These are phyloP conservation scores for Pichia sorboxylosa DNA, from an alignment of 1,139 yeast genomes.

Conservation along the genomic window DNA sequence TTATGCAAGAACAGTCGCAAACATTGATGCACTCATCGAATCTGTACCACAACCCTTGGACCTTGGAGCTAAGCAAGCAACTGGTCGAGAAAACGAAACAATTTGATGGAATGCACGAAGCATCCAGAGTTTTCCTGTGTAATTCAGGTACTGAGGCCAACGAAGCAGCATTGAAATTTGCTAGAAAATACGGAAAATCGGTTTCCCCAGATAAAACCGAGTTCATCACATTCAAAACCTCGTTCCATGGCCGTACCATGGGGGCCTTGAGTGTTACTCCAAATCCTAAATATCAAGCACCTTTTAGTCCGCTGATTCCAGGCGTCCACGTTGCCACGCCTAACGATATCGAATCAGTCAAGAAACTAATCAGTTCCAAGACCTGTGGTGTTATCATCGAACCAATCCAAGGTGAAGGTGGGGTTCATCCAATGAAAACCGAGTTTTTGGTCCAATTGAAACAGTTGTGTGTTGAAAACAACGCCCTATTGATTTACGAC, in stretches of 20 bases:
- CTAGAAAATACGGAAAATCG: constrained; percentile 69
- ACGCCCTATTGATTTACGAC: constrained; percentile 76
- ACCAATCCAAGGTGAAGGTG: constrained; percentile 98
- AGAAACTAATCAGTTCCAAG: constrained; percentile 48
- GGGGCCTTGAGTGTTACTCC: constrained; percentile 90
- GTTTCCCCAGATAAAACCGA: constrained; percentile 48
- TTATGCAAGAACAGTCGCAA: constrained; percentile 59
- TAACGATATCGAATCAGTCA: constrained; percentile 48
- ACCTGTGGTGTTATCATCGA: constrained; percentile 91
- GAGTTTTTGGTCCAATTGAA: constrained; percentile 60
- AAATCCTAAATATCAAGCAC: constrained; percentile 82
- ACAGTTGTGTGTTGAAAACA: constrained; percentile 54
- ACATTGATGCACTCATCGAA: constrained; percentile 78
- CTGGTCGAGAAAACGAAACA: constrained; percentile 57
- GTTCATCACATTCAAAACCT: constrained; percentile 71
- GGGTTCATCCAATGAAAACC: constrained; percentile 55
- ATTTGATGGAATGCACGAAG: constrained; percentile 70
- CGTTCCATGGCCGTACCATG: constrained; percentile 92
- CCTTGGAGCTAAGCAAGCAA: constrained; percentile 65
- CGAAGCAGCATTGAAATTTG: constrained; percentile 94
- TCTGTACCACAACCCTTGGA: constrained; percentile 72
- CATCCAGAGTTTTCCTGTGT: constrained; percentile 75
- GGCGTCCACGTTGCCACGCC: constrained; percentile 61
- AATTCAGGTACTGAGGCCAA: constrained; percentile 97
- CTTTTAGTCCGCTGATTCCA: constrained; percentile 82